Evolutionary conservation across 495 filamentous ascomycete genomes (phyloP).

Genomic region (Neurospora pannonica): DNA sequence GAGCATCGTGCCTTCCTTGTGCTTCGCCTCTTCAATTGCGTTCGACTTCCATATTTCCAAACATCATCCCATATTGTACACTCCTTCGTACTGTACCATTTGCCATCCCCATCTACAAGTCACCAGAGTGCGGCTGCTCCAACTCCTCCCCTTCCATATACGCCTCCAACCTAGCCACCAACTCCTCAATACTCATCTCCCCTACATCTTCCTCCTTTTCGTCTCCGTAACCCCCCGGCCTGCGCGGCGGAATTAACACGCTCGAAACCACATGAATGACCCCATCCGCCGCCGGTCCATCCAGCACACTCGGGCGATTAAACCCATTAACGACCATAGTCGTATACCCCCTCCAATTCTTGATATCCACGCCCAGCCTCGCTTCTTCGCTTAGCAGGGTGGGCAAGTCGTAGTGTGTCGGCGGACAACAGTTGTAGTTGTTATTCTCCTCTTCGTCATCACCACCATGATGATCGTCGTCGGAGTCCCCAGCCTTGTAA

Average conservation of each 20-base stretch:
- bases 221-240: slow-evolving; percentile 15
- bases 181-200: slow-evolving; percentile 17
- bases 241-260: slow-evolving; percentile 66
- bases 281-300: slow-evolving; percentile 63
- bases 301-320: slow-evolving; percentile 46
- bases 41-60: not conserved
- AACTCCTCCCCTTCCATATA: slow-evolving; percentile 7
- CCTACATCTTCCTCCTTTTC: slow-evolving; percentile 8
- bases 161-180: slow-evolving; percentile 19
- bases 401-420: slow-evolving; percentile 52
- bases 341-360: slow-evolving; percentile 50
- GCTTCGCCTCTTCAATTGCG: not conserved
- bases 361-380: slow-evolving; percentile 54
- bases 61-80: not conserved
- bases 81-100: not conserved
- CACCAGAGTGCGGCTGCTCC: not conserved
- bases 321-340: slow-evolving; percentile 65
- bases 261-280: slow-evolving; percentile 62
- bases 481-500: slow-evolving; percentile 46
- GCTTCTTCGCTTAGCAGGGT: slow-evolving; percentile 52
- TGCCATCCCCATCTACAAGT: slow-evolving; percentile 7
- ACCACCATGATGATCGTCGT: no score
- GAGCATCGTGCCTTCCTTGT: no score
- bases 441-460: slow-evolving; percentile 3
- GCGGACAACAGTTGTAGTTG: not conserved